Evolutionary conservation across 345 rosid genomes (phyloP).

Genomic region (Bruguiera sexangula): DNA sequence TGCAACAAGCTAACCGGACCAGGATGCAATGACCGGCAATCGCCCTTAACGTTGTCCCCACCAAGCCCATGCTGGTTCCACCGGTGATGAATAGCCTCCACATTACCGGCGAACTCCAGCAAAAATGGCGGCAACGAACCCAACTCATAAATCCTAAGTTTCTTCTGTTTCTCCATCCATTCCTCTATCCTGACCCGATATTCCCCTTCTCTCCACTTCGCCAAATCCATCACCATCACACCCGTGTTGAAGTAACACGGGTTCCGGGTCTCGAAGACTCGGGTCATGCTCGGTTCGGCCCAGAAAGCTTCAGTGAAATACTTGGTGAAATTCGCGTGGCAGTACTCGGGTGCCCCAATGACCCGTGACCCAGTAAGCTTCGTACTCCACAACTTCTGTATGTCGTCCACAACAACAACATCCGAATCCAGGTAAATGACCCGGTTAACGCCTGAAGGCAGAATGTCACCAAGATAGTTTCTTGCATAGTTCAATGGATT

Average conservation of each 20-base stretch:
- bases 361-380: neutral
- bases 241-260: constrained; percentile 20
- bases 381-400: constrained; percentile 10
- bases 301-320: constrained; percentile 8
- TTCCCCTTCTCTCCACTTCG: constrained; percentile 15
- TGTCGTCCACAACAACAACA: constrained; percentile 7
- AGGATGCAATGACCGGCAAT: constrained; percentile 14
- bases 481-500: constrained; percentile 77
- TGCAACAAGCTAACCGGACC: constrained; percentile 16
- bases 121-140: constrained; percentile 20
- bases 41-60: constrained; percentile 9
- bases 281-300: neutral
- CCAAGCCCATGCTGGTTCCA: constrained; percentile 24
- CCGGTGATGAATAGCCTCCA: constrained; percentile 13
- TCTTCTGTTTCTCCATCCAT: constrained; percentile 14
- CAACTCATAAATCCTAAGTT: constrained; percentile 14
- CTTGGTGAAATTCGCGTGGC: constrained; percentile 9
- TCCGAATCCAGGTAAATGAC: constrained; percentile 56
- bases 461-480: constrained; percentile 57
- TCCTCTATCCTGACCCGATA: constrained; percentile 8
- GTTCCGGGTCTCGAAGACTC: neutral
- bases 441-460: constrained; percentile 42
- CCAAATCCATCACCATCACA: constrained; percentile 15
- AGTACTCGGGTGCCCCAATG: constrained; percentile 16
- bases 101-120: constrained; percentile 12